Conservation (phyloP, 2,329 filamentous ascomycete species). For the Cercospora janseana region DNA sequence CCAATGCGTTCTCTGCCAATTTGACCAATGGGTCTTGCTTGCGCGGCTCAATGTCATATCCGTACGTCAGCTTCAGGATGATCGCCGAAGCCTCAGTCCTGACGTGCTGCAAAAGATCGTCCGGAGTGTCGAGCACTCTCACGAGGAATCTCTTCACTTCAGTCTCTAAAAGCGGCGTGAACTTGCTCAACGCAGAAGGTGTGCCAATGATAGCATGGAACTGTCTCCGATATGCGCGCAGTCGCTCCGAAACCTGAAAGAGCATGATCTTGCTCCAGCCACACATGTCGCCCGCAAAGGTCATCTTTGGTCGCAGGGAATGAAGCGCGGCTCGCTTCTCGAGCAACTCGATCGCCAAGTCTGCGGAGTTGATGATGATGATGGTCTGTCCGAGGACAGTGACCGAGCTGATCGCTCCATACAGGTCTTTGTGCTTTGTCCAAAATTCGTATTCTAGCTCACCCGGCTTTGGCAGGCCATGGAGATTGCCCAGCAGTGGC, state of each 20-base stretch:
- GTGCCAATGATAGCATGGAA: slow-evolving; percentile 47
- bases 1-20: slow-evolving; percentile 43
- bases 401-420: slow-evolving; percentile 39
- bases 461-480: slow-evolving; percentile 27
- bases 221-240: slow-evolving; percentile 44
- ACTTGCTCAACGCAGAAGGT: slow-evolving; percentile 23
- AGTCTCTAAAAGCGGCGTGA: slow-evolving; percentile 42
- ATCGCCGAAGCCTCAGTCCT: slow-evolving; percentile 41
- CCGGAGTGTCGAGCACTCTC: slow-evolving; percentile 40
- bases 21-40: slow-evolving; percentile 46
- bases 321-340: slow-evolving; percentile 40
- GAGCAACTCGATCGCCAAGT: slow-evolving; percentile 42
- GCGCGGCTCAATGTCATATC: slow-evolving; percentile 46
- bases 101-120: slow-evolving; percentile 44
- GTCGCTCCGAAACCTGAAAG: not conserved
- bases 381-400: slow-evolving; percentile 45
- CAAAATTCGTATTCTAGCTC: slow-evolving; percentile 43
- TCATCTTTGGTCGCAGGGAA: slow-evolving; percentile 38
- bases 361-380: slow-evolving; percentile 43
- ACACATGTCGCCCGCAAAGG: slow-evolving; percentile 25
- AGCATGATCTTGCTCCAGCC: slow-evolving; percentile 43
- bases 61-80: slow-evolving; percentile 47
- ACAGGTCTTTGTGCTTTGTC: slow-evolving; percentile 42
- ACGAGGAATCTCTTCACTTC: slow-evolving; percentile 48
- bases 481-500: slow-evolving; percentile 27